Evolutionary conservation across 108 stramenopile genomes (phyloP).

Genomic region (Skeletonema costatum): DNA sequence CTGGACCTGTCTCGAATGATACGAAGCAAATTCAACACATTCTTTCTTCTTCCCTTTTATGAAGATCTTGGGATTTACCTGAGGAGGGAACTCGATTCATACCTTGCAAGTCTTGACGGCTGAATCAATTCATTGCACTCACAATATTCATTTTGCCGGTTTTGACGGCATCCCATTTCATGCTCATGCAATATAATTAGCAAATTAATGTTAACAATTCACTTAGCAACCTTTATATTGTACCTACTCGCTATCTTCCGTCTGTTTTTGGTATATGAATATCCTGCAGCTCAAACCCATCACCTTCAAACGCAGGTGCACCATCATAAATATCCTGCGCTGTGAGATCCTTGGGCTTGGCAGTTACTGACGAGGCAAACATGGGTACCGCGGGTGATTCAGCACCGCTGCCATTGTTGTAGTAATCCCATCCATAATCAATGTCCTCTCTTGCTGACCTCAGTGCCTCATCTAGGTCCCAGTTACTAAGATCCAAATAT

Average conservation of each 20-base stretch:
- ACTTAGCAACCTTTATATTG: not conserved
- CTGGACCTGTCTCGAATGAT: conserved; percentile 28
- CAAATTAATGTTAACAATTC: not conserved
- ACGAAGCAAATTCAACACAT: conserved; percentile 28
- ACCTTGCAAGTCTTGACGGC: not conserved
- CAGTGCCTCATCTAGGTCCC: conserved; percentile 79
- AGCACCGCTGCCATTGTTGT: not conserved
- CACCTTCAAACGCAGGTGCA: conserved; percentile 43
- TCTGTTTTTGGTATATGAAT: conserved; percentile 1
- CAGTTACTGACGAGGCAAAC: conserved; percentile 7
- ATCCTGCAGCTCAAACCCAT: conserved; percentile 46
- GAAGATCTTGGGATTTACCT: conserved; percentile 25
- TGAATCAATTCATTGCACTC: not conserved
- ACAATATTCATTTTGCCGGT: not conserved
- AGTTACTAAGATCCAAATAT: conserved; percentile 77
- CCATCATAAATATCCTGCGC: conserved; percentile 30
- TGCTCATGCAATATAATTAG: not conserved
- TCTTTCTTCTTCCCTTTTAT: conserved; percentile 24
- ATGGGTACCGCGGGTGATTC: not conserved
- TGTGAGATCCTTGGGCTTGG: conserved; percentile 45
- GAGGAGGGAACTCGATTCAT: conserved; percentile 25
- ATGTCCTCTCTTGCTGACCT: conserved; percentile 58
- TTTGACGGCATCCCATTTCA: not conserved
- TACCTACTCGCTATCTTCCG: not conserved
- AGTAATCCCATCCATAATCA: conserved; percentile 70